Evolutionary conservation across 352 stramenopile species (phyloP), one percentile per base, ranked within the genome.

Genomic region (Globisporangium camurandrum): DNA sequence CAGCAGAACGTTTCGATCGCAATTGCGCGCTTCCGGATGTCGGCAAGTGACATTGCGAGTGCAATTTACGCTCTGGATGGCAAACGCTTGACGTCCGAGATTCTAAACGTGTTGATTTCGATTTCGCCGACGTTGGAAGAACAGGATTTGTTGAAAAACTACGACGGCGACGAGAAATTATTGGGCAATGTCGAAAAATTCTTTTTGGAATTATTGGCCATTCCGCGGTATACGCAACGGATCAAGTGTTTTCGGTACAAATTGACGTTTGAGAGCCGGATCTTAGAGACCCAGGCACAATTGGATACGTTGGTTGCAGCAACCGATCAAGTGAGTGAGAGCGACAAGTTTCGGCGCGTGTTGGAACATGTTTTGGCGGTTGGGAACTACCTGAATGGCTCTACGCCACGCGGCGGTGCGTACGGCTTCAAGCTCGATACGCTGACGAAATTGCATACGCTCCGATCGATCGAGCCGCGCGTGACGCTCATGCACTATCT

Each of bases 1-100:
- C 90, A 96, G 34, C 96, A 99, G 66, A 98, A 98, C 73, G 93
- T 98, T 1, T 95, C 91, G n/a, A 99, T 99, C 37, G 95, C 96
- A 17, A 93, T 99, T 46, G 93, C 93, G 24, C 86, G 95, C 30
- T 88, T 98, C 43, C 88, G 96, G 30, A 96, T 99, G 78, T 94
- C 84, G 49, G 79, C 82, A 0, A 57, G 72, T 1, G 82, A 95
- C 51, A 89, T 96, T 45, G 89, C 93, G 47, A 72, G 77, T 10
- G 85, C 85, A 19, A 89, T 96, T 23, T 88, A 93, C 24, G 63
- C 70, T 11, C 64, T 96, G 10, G 80, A 96, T 56, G 66, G 68
- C n/a, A 61, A 62, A 14, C 73, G 76, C 19, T 46, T 95, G 37
- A 84, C 73, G 0, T 88, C 77, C 1, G 86, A 97, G 57, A 69